Percentiles rank a stretch among this genome's conserved stretches.
phyloP scores from a whole-genome alignment of 192 early-diverging fungal species.

The Obelidium mucronatum region DNA sequence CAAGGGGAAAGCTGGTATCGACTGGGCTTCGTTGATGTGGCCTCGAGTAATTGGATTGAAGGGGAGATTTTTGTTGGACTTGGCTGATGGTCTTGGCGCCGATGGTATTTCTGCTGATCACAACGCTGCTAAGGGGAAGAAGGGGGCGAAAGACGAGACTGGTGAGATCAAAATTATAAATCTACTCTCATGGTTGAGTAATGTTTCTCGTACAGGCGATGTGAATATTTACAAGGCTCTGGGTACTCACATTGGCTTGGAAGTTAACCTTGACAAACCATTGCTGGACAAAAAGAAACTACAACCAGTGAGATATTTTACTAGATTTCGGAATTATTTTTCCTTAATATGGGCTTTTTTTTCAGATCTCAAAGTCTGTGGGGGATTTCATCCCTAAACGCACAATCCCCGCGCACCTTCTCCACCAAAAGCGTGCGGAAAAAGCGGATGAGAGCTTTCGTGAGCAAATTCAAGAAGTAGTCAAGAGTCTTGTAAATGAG shows the following conservation, averaged over 20 bases:
- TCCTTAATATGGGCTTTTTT: not conserved
- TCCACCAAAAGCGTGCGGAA: conserved; percentile 54
- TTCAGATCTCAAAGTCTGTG: conserved; percentile 63
- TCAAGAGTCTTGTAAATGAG: conserved; percentile 57
- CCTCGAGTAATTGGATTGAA: conserved; percentile 57
- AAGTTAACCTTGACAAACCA: conserved; percentile 55
- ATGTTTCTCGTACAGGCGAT: conserved; percentile 14
- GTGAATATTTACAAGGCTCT: conserved; percentile 52
- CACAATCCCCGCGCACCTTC: conserved; percentile 48
- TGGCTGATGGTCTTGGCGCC: conserved; percentile 4
- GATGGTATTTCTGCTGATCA: not conserved
- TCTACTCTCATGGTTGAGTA: not conserved
- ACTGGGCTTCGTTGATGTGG: conserved; percentile 53
- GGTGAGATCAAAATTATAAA: too few relatives aligned
- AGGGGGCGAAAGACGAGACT: conserved; percentile 17
- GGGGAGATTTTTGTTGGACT: conserved; percentile 43
- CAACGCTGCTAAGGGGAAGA: not conserved
- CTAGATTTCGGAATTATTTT: conserved; percentile 1
- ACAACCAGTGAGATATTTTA: conserved; percentile 54
- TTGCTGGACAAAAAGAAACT: conserved; percentile 66
- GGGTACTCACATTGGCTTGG: conserved; percentile 51
- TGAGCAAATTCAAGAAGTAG: conserved; percentile 57
- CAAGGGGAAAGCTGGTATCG: conserved; percentile 51
- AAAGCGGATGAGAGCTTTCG: conserved; percentile 59
- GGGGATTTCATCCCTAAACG: conserved; percentile 60